Evolutionary conservation across 331 rosid genomes (phyloP), one percentile per base, ranked within the genome.

Genomic region (Saraca asoca): DNA sequence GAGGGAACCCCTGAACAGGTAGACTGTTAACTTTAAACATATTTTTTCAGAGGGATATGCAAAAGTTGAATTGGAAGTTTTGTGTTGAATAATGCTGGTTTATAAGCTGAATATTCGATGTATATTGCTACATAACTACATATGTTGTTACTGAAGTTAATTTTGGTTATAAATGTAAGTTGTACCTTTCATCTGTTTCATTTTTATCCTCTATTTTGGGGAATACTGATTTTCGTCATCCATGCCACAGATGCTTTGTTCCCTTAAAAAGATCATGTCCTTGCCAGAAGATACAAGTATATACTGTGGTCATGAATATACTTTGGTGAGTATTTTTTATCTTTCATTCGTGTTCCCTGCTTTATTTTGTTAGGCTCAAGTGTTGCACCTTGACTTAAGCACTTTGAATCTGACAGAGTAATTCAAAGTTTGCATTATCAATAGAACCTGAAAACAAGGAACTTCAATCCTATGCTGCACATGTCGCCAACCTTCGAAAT

Each of bases 1-100:
- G 99, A 94, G 83, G 97, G 97, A 83, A 90, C 89, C 60, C 92
- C 90, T 10, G 83, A 88, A 72, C 95, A 94, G 94, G 99, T 93
- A 66, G 74, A 63, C 33, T 60, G 37, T 71, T 43, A 49, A 58
- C 13, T 43, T 59, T 41, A 37, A 33, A 42, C 37, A 60, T 58
- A 42, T 45, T 34, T 50, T 51, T 39, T 39, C 43, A 39, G 43
- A 10, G 10, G 43, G 31, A 24, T 1, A 24, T 24, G 31, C 31
- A 24, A 24, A 24, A 24, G 31, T 24, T 24, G 1, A 24, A 24
- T 24, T 24, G 31, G 31, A 24, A 1, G 43, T 39, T 37, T 7
- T 52, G 42, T 35, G 56, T 74, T 33, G 56, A 35, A 73, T 58
- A 31, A 13, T 58, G 42, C 31, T 42, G 17, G 33, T 52, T 14